These are phyloP conservation scores for Tieghemostelium lacteum DNA, from an alignment of 78 protist genomes.

Conservation along the genomic window DNA sequence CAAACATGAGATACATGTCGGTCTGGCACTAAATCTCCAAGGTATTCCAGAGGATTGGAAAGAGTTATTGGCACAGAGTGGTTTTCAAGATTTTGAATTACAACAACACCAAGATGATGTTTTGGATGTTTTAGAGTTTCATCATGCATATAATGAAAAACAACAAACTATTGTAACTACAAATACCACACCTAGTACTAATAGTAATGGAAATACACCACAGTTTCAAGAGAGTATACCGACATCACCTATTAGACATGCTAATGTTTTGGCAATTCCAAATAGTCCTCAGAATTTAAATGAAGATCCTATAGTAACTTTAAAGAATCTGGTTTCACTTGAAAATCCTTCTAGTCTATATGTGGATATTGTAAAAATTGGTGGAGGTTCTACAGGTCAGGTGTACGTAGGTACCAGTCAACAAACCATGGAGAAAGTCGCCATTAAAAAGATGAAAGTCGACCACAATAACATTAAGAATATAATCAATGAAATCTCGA, in stretches of 20 bases:
- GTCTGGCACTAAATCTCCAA: conserved; percentile 74
- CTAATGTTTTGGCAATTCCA: neutral
- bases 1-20: conserved; percentile 85
- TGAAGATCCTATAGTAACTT: conserved; percentile 59
- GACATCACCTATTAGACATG: conserved; percentile 1
- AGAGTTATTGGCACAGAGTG: conserved; percentile 36
- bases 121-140: conserved; percentile 77
- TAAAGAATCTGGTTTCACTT: conserved; percentile 65
- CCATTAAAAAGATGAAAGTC: conserved; percentile 83
- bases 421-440: conserved; percentile 56
- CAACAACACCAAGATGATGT: conserved; percentile 80
- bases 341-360: conserved; percentile 78
- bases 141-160: conserved; percentile 67
- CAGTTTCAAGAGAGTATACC: neutral
- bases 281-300: conserved; percentile 4
- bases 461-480: conserved; percentile 58
- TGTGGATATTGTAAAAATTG: conserved; percentile 77
- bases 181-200: neutral
- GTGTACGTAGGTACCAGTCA: conserved; percentile 40
- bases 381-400: conserved; percentile 86
- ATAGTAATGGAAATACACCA: neutral
- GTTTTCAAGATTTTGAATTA: conserved; percentile 76
- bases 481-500: conserved; percentile 77
- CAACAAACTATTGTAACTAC: neutral
- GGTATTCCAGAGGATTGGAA: conserved; percentile 75